Evolutionary conservation across 495 filamentous ascomycete genomes (phyloP).

Genomic region (Penicillium argentinense): DNA sequence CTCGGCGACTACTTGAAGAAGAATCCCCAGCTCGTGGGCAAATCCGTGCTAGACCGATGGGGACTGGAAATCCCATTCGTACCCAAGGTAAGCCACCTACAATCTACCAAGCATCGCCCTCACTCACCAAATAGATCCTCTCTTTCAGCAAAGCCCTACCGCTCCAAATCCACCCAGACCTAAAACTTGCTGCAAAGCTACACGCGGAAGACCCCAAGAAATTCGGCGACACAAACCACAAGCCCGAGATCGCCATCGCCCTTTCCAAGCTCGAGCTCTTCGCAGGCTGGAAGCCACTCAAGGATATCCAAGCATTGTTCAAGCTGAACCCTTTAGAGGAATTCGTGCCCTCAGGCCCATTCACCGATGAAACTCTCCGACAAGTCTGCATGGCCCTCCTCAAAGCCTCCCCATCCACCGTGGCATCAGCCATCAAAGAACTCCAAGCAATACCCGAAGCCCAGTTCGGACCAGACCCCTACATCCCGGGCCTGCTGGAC

Average conservation of each 20-base stretch:
- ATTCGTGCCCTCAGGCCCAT: constrained; percentile 53
- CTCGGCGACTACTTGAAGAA: constrained; percentile 65
- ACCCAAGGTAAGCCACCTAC: constrained; percentile 54
- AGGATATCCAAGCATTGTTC: constrained; percentile 61
- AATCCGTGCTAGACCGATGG: constrained; percentile 61
- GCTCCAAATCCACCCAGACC: constrained; percentile 79
- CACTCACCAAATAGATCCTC: constrained; percentile 50
- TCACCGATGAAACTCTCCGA: constrained; percentile 63
- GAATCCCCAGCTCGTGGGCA: constrained; percentile 65
- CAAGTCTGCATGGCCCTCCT: constrained; percentile 58
- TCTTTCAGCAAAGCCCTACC: constrained; percentile 78
- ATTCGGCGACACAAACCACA: constrained; percentile 75
- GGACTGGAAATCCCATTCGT: constrained; percentile 69
- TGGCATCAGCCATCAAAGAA: constrained; percentile 49
- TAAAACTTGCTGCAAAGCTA: constrained; percentile 59
- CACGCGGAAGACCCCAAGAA: constrained; percentile 62
- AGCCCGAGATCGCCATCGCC: constrained; percentile 79
- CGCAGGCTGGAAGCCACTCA: constrained; percentile 69
- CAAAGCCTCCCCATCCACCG: constrained; percentile 48
- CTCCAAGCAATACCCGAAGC: constrained; percentile 48
- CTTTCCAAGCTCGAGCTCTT: constrained; percentile 78
- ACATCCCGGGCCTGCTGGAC: constrained; percentile 62
- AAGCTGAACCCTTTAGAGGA: constrained; percentile 49
- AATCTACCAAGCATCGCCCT: background rate
- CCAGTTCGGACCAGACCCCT: constrained; percentile 52